A percentile compares a stretch with the other conserved stretches of the same genome.
phyloP scores from a whole-genome alignment of 2,329 filamentous ascomycete genomes.

The Clonostachys sp. region DNA sequence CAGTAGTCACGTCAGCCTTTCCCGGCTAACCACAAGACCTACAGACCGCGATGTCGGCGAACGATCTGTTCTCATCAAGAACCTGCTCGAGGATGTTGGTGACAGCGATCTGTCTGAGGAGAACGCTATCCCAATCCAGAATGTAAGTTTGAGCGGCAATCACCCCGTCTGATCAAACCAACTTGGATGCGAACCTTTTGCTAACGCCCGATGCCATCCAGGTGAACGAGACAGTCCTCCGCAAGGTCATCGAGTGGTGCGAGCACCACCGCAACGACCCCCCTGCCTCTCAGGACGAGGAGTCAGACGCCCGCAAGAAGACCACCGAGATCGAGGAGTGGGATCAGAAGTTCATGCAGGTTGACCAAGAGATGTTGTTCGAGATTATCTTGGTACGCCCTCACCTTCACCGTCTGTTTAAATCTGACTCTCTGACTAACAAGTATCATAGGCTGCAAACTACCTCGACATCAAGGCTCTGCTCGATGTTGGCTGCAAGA shows the following conservation, averaged over 20 bases:
- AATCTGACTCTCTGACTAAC: conserved; percentile 2
- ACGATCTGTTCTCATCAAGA: conserved; percentile 94
- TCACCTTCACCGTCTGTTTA: conserved; percentile 1
- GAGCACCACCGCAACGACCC: conserved; percentile 91
- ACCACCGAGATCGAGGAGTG: conserved; percentile 99
- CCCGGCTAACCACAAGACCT: not conserved
- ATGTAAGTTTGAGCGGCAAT: conserved; percentile 42
- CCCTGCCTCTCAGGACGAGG: conserved; percentile 75
- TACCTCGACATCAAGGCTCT: conserved; percentile 99
- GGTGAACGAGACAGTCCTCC: conserved; percentile 90
- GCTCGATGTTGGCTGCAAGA: conserved; percentile 98
- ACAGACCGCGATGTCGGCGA: conserved; percentile 79
- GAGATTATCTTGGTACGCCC: conserved; percentile 87
- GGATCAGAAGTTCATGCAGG: conserved; percentile 99
- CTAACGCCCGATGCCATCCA: conserved; percentile 20
- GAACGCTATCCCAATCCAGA: conserved; percentile 83
- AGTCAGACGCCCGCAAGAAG: conserved; percentile 93
- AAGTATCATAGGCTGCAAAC: conserved; percentile 72
- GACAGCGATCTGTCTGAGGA: conserved; percentile 45
- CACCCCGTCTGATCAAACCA: conserved; percentile 6
- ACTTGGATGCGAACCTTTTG: not conserved
- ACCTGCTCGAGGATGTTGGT: conserved; percentile 93
- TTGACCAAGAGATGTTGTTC: conserved; percentile 99
- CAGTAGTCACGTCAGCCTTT: not conserved
- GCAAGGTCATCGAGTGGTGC: conserved; percentile 98